A percentile compares a stretch with the other conserved stretches of the same genome.
phyloP scores from a whole-genome alignment of 139 green algal species.

The Tetraselmis striata region DNA sequence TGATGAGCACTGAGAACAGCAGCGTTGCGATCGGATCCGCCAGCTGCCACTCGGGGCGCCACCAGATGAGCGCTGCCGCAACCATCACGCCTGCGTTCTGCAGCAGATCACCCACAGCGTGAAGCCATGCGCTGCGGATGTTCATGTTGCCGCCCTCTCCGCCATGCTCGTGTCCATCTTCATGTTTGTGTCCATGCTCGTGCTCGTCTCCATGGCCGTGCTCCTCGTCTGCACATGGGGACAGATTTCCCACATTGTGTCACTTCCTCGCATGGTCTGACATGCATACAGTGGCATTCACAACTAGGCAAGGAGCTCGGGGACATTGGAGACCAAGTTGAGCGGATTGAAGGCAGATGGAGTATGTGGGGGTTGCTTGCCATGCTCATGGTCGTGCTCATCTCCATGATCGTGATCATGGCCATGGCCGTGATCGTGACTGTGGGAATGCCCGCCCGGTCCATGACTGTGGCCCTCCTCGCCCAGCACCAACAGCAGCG shows the following conservation, averaged over 20 bases:
- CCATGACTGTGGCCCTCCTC: constrained; percentile 29
- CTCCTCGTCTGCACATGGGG: background rate
- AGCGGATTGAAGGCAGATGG: too few species aligned
- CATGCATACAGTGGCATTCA: too few species aligned
- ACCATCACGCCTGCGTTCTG: constrained; percentile 81
- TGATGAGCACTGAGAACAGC: constrained; percentile 80
- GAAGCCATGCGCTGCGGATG: constrained; percentile 71
- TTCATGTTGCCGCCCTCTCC: constrained; percentile 45
- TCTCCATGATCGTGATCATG: constrained; percentile 18
- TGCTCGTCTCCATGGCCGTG: constrained; percentile 20
- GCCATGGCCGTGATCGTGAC: constrained; percentile 19
- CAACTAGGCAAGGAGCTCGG: too few species aligned
- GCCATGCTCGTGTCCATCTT: constrained; percentile 16
- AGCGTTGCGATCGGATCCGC: constrained; percentile 91
- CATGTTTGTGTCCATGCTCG: constrained; percentile 6
- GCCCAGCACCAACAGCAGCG: constrained; percentile 59
- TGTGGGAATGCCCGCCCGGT: constrained; percentile 22
- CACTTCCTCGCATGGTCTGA: constrained; percentile 3
- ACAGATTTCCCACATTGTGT: background rate
- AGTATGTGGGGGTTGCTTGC: too few species aligned
- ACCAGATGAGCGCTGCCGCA: constrained; percentile 85
- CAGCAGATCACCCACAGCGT: constrained; percentile 89
- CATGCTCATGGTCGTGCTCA: constrained; percentile 5
- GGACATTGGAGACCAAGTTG: too few species aligned
- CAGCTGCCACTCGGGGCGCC: constrained; percentile 35